Conservation (phyloP, 2,329 filamentous ascomycete species). For the Myriangium duriaei region DNA sequence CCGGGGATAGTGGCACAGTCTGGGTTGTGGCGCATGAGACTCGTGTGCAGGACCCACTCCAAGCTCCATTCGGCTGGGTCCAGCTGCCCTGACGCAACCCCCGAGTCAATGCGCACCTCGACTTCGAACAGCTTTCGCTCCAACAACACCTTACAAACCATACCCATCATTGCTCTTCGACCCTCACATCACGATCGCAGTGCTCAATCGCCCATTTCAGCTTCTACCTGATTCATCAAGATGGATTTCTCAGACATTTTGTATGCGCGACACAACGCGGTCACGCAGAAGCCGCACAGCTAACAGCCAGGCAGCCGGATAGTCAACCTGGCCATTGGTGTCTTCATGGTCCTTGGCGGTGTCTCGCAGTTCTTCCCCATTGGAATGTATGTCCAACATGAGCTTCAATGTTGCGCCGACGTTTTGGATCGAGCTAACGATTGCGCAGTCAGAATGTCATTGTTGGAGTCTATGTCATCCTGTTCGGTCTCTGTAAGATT, state of each 20-base stretch:
- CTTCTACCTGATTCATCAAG: conserved; percentile 20
- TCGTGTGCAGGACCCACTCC: too few relatives aligned
- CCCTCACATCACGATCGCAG: too few relatives aligned
- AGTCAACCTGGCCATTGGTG: conserved; percentile 80
- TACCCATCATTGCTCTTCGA: too few relatives aligned
- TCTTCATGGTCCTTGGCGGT: conserved; percentile 78
- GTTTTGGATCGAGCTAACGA: too few relatives aligned
- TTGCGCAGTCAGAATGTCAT: conserved; percentile 57
- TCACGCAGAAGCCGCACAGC: conserved; percentile 13
- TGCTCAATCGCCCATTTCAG: too few relatives aligned
- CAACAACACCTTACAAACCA: not conserved
- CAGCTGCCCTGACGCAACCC: too few relatives aligned
- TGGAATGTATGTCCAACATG: too few relatives aligned
- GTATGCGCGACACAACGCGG: conserved; percentile 36
- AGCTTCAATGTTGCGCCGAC: too few relatives aligned
- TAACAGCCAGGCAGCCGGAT: conserved; percentile 56
- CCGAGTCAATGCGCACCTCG: too few relatives aligned
- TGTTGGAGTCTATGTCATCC: conserved; percentile 72
- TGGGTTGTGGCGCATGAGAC: too few relatives aligned
- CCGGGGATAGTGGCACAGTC: too few relatives aligned
- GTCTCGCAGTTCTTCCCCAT: conserved; percentile 55
- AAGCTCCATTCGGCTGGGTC: too few relatives aligned
- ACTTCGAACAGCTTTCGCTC: not conserved
- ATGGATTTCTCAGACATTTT: conserved; percentile 94
- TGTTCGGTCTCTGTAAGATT: conserved; percentile 71